phyloP scores from a whole-genome alignment of 352 stramenopile species.

The Phytophthora boehmeriae region DNA sequence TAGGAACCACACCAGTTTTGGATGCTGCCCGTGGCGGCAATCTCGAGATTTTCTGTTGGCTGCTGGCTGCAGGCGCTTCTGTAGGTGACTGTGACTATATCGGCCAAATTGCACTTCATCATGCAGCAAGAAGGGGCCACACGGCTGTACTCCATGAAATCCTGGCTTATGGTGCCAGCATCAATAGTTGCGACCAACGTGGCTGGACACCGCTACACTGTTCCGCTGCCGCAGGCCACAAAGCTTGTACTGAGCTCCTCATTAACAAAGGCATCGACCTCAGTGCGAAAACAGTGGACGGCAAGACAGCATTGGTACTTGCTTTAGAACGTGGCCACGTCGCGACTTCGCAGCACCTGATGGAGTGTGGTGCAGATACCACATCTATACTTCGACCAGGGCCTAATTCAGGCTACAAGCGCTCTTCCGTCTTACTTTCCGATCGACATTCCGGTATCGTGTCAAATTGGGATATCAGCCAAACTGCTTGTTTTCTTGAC shows the following conservation, averaged over 20 bases:
- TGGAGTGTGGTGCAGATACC: background rate
- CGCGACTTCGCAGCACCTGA: too few species aligned
- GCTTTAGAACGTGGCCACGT: slow-evolving; percentile 5
- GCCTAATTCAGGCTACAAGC: too few species aligned
- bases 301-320: slow-evolving; percentile 2
- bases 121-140: slow-evolving; percentile 2
- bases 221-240: background rate
- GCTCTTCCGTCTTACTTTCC: too few species aligned
- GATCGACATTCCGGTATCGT: background rate
- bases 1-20: slow-evolving; percentile 5
- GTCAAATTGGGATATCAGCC: slow-evolving; percentile 2
- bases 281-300: background rate
- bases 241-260: background rate
- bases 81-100: background rate
- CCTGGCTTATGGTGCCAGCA: background rate
- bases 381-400: too few species aligned
- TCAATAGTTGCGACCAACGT: slow-evolving; percentile 7
- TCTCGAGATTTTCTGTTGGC: background rate
- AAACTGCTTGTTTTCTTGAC: too few species aligned
- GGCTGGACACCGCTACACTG: slow-evolving; percentile 20
- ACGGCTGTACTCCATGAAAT: background rate
- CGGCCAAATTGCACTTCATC: slow-evolving; percentile 4
- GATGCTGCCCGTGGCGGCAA: slow-evolving; percentile 2
- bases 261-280: background rate
- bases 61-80: background rate